Evolutionary conservation across 352 stramenopile species (phyloP).

Genomic region (Thraustotheca clavata): DNA sequence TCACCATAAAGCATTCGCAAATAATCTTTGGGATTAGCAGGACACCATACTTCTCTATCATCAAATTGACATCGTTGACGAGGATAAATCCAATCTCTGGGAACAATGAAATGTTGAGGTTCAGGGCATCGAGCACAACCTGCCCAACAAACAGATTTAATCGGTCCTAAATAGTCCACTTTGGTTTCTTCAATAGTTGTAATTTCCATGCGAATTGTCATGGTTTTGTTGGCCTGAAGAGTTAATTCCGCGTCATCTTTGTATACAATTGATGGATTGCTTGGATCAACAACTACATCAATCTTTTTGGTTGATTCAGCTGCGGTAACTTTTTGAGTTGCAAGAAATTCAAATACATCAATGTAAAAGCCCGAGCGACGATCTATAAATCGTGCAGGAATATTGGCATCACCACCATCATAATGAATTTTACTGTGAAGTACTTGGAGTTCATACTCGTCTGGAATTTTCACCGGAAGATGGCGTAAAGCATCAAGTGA

Average conservation of each 20-base stretch:
- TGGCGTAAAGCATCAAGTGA: conserved; percentile 15
- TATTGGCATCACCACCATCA: conserved; percentile 39
- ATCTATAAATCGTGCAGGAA: conserved; percentile 49
- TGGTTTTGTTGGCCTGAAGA: no score
- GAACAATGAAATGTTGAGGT: not conserved
- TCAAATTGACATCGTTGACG: not conserved
- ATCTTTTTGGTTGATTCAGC: no score
- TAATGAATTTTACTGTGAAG: conserved; percentile 29
- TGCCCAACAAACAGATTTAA: not conserved
- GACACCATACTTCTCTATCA: not conserved
- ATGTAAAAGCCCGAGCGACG: conserved; percentile 52
- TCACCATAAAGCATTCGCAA: not conserved
- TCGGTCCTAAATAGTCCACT: no score
- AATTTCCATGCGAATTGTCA: no score
- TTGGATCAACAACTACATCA: no score
- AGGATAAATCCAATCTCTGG: not conserved
- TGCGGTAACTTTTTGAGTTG: no score
- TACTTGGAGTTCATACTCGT: conserved; percentile 37
- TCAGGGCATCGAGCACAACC: not conserved
- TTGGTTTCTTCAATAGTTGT: no score
- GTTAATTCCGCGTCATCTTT: no score
- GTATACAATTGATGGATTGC: no score
- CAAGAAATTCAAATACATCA: conserved; percentile 51
- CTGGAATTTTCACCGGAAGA: conserved; percentile 26
- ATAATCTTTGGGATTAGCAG: not conserved